Evolutionary conservation across 495 filamentous ascomycete genomes (phyloP).

Genomic region (Aspergillus leporis): DNA sequence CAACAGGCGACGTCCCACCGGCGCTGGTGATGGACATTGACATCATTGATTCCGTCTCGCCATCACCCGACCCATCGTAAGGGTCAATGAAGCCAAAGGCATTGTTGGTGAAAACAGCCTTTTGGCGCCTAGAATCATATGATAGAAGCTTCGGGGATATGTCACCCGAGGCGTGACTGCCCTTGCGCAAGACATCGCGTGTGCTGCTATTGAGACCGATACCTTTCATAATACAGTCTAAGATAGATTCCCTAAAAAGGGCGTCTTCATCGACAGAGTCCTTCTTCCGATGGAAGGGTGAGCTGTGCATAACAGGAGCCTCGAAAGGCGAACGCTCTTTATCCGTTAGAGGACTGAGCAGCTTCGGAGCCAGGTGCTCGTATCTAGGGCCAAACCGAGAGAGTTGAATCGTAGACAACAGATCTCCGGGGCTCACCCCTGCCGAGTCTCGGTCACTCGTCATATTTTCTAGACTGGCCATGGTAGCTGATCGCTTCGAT

Average conservation of each 20-base stretch:
- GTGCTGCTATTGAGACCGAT: conserved; percentile 73
- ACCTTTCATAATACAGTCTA: conserved; percentile 95
- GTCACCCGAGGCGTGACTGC: conserved; percentile 68
- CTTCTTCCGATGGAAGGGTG: conserved; percentile 65
- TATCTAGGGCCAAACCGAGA: conserved; percentile 55
- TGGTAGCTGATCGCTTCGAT: conserved; percentile 23
- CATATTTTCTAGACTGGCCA: conserved; percentile 20
- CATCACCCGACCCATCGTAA: conserved; percentile 77
- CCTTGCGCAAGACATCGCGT: conserved; percentile 59
- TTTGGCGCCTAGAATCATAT: conserved; percentile 81
- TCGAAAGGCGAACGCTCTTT: conserved; percentile 57
- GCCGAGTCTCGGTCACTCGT: conserved; percentile 27
- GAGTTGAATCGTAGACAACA: conserved; percentile 76
- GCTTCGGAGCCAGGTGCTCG: conserved; percentile 31
- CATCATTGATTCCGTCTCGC: conserved; percentile 82
- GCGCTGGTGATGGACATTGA: conserved; percentile 62
- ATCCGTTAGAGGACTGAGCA: conserved; percentile 60
- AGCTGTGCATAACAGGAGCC: conserved; percentile 38
- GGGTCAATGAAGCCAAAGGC: conserved; percentile 96
- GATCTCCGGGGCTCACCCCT: conserved; percentile 70
- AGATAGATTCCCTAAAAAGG: conserved; percentile 82
- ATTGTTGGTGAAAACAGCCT: conserved; percentile 81
- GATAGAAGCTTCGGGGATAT: conserved; percentile 82
- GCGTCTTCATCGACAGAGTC: conserved; percentile 83
- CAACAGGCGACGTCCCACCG: conserved; percentile 53